Conservation (phyloP, 2,329 filamentous ascomycete genomes). For the Trichoderma semiorbis region DNA sequence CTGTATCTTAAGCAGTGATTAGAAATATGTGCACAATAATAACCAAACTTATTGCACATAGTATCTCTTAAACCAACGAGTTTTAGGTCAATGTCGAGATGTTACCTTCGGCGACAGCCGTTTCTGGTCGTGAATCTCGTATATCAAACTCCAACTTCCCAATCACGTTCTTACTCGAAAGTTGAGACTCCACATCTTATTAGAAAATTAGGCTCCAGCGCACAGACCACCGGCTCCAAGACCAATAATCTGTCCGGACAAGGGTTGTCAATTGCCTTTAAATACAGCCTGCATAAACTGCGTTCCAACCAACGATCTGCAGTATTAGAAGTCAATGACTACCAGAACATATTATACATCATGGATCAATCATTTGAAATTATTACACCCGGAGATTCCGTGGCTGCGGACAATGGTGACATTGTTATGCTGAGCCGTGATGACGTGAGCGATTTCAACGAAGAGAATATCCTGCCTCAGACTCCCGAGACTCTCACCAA, state of each 20-base stretch:
- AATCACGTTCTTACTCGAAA: background rate
- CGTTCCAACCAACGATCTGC: background rate
- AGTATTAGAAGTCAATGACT: background rate
- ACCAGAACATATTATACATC: background rate
- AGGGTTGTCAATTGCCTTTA: background rate
- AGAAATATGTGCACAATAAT: background rate
- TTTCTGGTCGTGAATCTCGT: background rate
- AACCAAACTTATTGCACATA: background rate
- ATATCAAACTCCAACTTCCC: background rate
- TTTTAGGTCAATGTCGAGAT: background rate
- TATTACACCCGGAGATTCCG: background rate
- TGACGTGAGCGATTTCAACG: constrained; percentile 5
- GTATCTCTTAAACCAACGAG: background rate
- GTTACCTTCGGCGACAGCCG: background rate
- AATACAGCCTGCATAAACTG: background rate
- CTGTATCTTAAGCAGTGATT: background rate
- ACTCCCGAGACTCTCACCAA: constrained; percentile 15
- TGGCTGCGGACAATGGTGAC: background rate
- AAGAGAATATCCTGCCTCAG: constrained; percentile 11
- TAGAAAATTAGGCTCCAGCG: background rate
- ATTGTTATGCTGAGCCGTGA: background rate
- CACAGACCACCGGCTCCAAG: background rate
- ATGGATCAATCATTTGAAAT: background rate
- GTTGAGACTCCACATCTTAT: background rate
- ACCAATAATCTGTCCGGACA: background rate